These are phyloP conservation scores for Ottelia alismoides DNA, from an alignment of 106 monocot species.

Conservation along the genomic window DNA sequence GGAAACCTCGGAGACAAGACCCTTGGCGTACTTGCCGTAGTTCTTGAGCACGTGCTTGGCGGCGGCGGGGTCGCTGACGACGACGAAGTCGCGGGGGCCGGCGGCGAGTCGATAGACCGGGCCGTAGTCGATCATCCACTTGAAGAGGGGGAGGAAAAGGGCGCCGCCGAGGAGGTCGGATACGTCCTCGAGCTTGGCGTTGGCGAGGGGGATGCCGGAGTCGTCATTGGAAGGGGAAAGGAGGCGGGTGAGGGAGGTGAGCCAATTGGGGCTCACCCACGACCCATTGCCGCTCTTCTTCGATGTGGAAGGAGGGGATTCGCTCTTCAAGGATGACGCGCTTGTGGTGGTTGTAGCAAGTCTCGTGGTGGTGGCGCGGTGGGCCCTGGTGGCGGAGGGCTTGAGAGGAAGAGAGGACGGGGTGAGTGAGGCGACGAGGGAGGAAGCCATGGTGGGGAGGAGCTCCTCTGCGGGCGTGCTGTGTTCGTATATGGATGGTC, in stretches of 20 bases:
- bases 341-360: too few species aligned
- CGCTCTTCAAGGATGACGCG: too few species aligned
- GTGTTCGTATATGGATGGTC: too few species aligned
- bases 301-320: too few species aligned
- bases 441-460: too few species aligned
- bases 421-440: too few species aligned
- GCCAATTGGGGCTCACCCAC: slow-evolving; percentile 96
- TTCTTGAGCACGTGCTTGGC: slow-evolving; percentile 84
- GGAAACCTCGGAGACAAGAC: slow-evolving; percentile 86
- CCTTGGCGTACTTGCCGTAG: slow-evolving; percentile 86
- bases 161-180: slow-evolving; percentile 94
- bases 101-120: slow-evolving; percentile 87
- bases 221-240: slow-evolving; percentile 29
- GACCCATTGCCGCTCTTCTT: slow-evolving; percentile 28
- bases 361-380: too few species aligned
- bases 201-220: slow-evolving; percentile 71
- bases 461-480: too few species aligned
- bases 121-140: slow-evolving; percentile 85
- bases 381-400: too few species aligned
- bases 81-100: slow-evolving; percentile 77
- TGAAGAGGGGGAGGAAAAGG: slow-evolving; percentile 92
- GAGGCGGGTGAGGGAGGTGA: slow-evolving; percentile 47
- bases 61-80: slow-evolving; percentile 78
- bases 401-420: too few species aligned
- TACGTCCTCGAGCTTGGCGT: slow-evolving; percentile 83